phyloP scores from a whole-genome alignment of 441 rosid genomes.

The Breynia disticha region DNA sequence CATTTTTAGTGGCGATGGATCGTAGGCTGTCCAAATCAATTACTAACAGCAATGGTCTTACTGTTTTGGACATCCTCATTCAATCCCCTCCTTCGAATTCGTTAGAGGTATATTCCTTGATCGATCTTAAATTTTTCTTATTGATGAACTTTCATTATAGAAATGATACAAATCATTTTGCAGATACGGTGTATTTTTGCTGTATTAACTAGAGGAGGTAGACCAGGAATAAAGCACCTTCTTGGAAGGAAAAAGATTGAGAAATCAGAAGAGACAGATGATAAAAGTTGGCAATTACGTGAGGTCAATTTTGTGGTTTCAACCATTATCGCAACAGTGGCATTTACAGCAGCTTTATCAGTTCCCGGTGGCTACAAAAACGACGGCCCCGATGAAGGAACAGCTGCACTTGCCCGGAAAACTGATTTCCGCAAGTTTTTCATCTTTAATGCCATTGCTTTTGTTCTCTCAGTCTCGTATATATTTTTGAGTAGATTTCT shows the following conservation, averaged over 20 bases:
- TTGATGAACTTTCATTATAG: no score
- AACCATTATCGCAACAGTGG: slow-evolving; percentile 18
- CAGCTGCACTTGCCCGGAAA: slow-evolving; percentile 15
- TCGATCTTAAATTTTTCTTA: no score
- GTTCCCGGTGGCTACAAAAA: slow-evolving; percentile 22
- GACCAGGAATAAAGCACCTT: no score
- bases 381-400: slow-evolving; percentile 19
- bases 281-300: not conserved
- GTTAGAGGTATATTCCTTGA: no score
- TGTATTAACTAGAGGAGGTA: no score
- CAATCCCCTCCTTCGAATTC: no score
- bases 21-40: slow-evolving; percentile 11
- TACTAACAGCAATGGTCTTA: slow-evolving; percentile 21
- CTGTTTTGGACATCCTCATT: slow-evolving; percentile 20
- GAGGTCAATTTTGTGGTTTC: slow-evolving; percentile 19
- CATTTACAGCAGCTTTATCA: slow-evolving; percentile 22
- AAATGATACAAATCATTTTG: no score
- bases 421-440: slow-evolving; percentile 25
- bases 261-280: no score
- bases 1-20: slow-evolving; percentile 16
- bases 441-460: slow-evolving; percentile 25
- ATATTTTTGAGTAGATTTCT: no score
- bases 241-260: no score
- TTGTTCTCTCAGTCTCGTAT: slow-evolving; percentile 20
- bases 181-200: no score